Conservation (phyloP, 768 basidiomycete species). For the Cyclocybe cylindracea region DNA sequence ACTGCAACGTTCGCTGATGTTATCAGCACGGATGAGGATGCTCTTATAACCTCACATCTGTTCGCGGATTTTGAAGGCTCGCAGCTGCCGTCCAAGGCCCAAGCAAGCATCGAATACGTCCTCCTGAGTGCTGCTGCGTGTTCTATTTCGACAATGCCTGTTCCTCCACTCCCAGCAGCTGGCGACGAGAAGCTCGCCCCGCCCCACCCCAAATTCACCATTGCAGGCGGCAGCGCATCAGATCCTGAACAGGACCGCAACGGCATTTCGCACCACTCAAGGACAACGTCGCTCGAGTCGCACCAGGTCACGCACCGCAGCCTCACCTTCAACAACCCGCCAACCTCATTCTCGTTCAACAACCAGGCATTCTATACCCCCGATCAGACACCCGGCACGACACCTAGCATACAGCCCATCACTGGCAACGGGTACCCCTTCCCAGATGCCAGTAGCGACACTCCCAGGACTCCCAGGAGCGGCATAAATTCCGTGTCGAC, state of each 20-base stretch:
- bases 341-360: conserved; percentile 56
- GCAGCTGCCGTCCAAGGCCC: conserved; percentile 7
- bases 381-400: conserved; percentile 27
- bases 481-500: conserved; percentile 38
- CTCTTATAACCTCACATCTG: conserved; percentile 31
- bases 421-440: conserved; percentile 30
- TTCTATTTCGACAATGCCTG: conserved; percentile 18
- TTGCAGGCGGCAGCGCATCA: conserved; percentile 21
- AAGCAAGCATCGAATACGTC: conserved; percentile 9
- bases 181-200: conserved; percentile 31
- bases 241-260: conserved; percentile 30
- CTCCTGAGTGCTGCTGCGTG: neutral
- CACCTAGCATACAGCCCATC: conserved; percentile 21
- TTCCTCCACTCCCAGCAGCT: conserved; percentile 19
- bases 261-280: conserved; percentile 31
- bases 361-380: conserved; percentile 44
- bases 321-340: conserved; percentile 33
- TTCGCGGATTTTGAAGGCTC: conserved; percentile 15
- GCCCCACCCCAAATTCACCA: conserved; percentile 31
- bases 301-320: conserved; percentile 45
- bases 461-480: conserved; percentile 29
- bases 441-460: conserved; percentile 27
- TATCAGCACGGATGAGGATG: conserved; percentile 24
- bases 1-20: conserved; percentile 22
- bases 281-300: conserved; percentile 36